phyloP scores from a whole-genome alignment of 2,329 filamentous ascomycete genomes.

The Xenoacremonium recifei region DNA sequence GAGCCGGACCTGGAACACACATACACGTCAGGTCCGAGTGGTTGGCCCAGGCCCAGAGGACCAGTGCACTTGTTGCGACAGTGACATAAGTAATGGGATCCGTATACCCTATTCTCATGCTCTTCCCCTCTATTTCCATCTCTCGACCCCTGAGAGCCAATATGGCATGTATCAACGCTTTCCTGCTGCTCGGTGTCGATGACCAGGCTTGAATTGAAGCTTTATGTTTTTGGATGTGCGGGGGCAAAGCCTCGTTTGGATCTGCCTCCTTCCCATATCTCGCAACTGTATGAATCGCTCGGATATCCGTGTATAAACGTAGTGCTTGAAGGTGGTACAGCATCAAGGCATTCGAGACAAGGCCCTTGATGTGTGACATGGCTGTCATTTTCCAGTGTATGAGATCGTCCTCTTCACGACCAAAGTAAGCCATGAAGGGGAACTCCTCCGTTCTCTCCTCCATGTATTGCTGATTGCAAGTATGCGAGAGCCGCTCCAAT shows the following conservation, averaged over 20 bases:
- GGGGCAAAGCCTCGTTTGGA: constrained; percentile 10
- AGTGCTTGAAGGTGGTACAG: constrained; percentile 37
- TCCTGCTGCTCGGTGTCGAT: constrained; percentile 25
- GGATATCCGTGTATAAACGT: constrained; percentile 35
- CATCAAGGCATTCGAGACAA: constrained; percentile 32
- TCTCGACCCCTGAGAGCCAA: constrained; percentile 30
- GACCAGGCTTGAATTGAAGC: constrained; percentile 30
- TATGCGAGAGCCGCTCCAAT: constrained; percentile 20
- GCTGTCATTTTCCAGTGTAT: constrained; percentile 21
- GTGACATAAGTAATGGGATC: constrained; percentile 36
- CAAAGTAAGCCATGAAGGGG: constrained; percentile 27
- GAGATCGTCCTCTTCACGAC: constrained; percentile 24
- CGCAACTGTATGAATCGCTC: constrained; percentile 27
- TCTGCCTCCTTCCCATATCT: constrained; percentile 11
- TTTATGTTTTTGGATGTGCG: constrained; percentile 18
- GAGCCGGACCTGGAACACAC: constrained; percentile 25
- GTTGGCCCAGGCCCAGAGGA: constrained; percentile 36
- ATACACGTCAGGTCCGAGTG: constrained; percentile 24
- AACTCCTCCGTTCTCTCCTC: constrained; percentile 11
- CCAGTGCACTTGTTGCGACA: constrained; percentile 28
- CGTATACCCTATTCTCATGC: constrained; percentile 12
- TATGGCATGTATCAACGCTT: constrained; percentile 32
- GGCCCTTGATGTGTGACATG: constrained; percentile 26
- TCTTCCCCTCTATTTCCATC: constrained; percentile 14
- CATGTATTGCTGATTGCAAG: constrained; percentile 15